These are phyloP conservation scores for Fusarium anguioides DNA, from an alignment of 2,329 filamentous ascomycete genomes.

Conservation along the genomic window DNA sequence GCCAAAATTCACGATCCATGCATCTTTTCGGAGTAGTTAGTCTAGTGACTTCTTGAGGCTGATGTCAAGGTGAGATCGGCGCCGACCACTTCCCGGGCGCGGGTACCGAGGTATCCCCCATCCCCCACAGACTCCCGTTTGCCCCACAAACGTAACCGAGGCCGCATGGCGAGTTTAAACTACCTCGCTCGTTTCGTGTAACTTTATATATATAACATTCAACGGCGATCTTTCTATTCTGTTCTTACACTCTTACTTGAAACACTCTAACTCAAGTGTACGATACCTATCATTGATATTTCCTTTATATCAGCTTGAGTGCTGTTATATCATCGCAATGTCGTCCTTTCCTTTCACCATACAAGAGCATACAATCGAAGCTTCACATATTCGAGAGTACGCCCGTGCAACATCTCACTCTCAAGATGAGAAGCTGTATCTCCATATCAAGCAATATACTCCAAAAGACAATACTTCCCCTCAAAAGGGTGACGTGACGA, in stretches of 20 bases:
- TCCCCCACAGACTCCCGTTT: constrained; percentile 26
- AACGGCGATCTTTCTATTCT: too few species aligned
- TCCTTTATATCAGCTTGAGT: neutral
- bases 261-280: neutral
- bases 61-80: constrained; percentile 15
- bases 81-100: constrained; percentile 26
- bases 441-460: constrained; percentile 89
- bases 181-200: constrained; percentile 16
- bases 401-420: constrained; percentile 75
- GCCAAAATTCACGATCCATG: constrained; percentile 3
- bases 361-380: constrained; percentile 77
- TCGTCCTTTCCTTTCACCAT: constrained; percentile 65
- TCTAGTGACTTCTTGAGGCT: neutral
- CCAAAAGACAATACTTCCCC: constrained; percentile 77
- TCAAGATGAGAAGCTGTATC: constrained; percentile 78
- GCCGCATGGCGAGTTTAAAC: constrained; percentile 12
- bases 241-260: neutral
- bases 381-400: constrained; percentile 86
- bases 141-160: constrained; percentile 32
- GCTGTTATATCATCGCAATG: constrained; percentile 13
- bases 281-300: fast-evolving
- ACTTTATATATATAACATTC: neutral
- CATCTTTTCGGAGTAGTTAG: too few species aligned
- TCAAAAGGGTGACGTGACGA: constrained; percentile 80
- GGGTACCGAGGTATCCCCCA: constrained; percentile 41